Base-by-base conservation (phyloP, 208 protist species). In the Kentomonas sorsogonicus region DNA sequence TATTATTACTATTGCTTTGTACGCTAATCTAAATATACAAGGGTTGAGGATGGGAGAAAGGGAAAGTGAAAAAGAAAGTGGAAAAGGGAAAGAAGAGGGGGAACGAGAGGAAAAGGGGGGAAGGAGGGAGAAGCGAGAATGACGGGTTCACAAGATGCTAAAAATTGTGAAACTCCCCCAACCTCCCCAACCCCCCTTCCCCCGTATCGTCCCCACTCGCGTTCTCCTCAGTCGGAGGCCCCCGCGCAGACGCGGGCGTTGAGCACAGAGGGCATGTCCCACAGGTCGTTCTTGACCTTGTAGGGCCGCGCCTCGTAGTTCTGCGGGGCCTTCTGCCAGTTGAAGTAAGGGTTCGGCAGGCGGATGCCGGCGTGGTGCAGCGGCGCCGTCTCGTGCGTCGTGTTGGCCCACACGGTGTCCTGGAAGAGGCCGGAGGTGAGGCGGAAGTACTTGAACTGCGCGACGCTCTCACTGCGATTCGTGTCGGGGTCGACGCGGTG, bases 311-410 rank as follows among this genome's bases (percentile, higher is more conserved):
- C 41, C 48, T 87, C 79, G 62, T 86, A 89, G 30, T 69, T 78
- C 69, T 83, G 86, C 26, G 73, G 73, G 9, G 86, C 82, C 57
- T 93, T 93, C 48, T 77, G 63, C 82, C 82, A 93, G 63, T 90
- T 90, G 60, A 83, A 93, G 67, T 90, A 93, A 46, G 86, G 86
- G 48, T 93, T 93, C 30, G 74, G 82, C 7, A 89, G 63, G 41
- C 56, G 51, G 48, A 78, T 70, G 38, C 79, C 74, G 5, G 36
- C 20, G 11, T 56, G 67, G 16, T 33, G 60, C 5, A 89, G 69
- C n/a, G 83, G 86, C 53, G 74, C 43, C 34, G 70, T 90, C 60
- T 90, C 79, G 63, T 93, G 86, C 25, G 74, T 76, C 31, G 66
- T 69, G 57, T 90, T 90, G 54, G 77, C 75, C 86, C 79, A 90